Percentiles rank a stretch among this genome's conserved stretches.
Evolutionary conservation across 257 asterid genomes (phyloP).

Genomic region (Leonotis leonurus): DNA sequence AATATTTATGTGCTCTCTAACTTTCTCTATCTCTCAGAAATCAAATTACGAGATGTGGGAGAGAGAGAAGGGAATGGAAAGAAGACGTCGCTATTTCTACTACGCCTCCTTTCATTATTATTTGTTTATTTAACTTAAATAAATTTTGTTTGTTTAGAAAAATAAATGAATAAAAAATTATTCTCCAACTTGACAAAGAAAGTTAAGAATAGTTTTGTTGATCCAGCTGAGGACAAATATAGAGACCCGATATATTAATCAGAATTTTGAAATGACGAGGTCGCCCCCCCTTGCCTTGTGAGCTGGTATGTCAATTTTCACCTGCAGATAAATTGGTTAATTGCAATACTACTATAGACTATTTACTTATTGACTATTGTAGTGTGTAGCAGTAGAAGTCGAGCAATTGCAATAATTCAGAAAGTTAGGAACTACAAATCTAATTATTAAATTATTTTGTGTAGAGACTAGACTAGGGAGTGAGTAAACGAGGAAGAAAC

Average conservation of each 20-base stretch:
- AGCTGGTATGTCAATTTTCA: no score
- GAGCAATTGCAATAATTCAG: conserved; percentile 4
- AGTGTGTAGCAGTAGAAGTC: no score
- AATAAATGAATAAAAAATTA: background rate
- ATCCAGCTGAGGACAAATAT: conserved; percentile 39
- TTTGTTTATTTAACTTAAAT: conserved; percentile 1
- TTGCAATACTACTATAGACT: background rate
- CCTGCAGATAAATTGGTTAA: background rate
- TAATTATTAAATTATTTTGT: background rate
- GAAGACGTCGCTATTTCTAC: conserved; percentile 53
- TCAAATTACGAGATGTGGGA: conserved; percentile 24
- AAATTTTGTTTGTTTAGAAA: background rate
- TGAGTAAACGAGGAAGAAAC: no score
- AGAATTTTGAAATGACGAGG: conserved; percentile 19
- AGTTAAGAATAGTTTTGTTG: conserved; percentile 30
- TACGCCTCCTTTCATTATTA: conserved; percentile 25
- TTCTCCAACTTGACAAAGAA: conserved; percentile 37
- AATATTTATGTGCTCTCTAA: conserved; percentile 22
- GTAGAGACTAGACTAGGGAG: background rate
- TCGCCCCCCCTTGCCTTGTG: conserved; percentile 23
- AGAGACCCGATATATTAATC: conserved; percentile 39
- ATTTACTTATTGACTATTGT: no score
- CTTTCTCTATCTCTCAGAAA: background rate
- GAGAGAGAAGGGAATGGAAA: conserved; percentile 18
- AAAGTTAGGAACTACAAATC: background rate